Base-by-base conservation (phyloP, 176 grass and related monocot species). In the Alloteropsis semialata region DNA sequence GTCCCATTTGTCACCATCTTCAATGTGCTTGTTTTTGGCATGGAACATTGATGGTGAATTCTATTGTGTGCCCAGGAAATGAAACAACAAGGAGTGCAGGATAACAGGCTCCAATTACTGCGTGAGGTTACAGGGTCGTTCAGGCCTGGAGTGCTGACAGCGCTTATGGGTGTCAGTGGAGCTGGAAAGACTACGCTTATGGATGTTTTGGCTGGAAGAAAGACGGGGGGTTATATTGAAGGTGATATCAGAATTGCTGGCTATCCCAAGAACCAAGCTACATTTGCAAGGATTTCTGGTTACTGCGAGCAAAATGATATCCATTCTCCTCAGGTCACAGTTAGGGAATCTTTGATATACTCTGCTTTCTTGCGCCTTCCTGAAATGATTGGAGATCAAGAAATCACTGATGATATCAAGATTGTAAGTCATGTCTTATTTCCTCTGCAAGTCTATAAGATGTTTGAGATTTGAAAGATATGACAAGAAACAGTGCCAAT, bases 281-380 rank as follows among this genome's bases (percentile, higher is more conserved):
- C 96, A 44, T 99, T 99, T 80, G 96, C 96, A 85, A 88, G 96
- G 72, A 96, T 99, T 81, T 99, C 96, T 76, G 96, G 96, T 19
- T 99, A 99, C 76, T 96, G 96, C 80, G 96, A 99, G 30, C 96
- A 99, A 82, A 99, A 96, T 87, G 96, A 99, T 87, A 99, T 99
- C 58, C 96, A 99, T 83, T 99, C 96, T 39, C 96, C 96, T 85
- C 96, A 99, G 83, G 93, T 99, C 82, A 99, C 96, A 75, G 72
- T 99, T 76, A 86, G 91, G 64, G 96, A 99, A 62, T 96, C 93
- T 67, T 90, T 99, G 80, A 96, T 96, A 80, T 99, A 94, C 77
- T 99, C 96, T 14, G 93, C 96, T 36, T 99, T 96, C 53, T 62
- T 99, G 60, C 93, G 96, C 38, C 87, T 99, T 77, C 87, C 93